Evolutionary conservation across 2,329 filamentous ascomycete genomes (phyloP), one percentile per base, ranked within the genome.

Genomic region (Metarhizium humberi): DNA sequence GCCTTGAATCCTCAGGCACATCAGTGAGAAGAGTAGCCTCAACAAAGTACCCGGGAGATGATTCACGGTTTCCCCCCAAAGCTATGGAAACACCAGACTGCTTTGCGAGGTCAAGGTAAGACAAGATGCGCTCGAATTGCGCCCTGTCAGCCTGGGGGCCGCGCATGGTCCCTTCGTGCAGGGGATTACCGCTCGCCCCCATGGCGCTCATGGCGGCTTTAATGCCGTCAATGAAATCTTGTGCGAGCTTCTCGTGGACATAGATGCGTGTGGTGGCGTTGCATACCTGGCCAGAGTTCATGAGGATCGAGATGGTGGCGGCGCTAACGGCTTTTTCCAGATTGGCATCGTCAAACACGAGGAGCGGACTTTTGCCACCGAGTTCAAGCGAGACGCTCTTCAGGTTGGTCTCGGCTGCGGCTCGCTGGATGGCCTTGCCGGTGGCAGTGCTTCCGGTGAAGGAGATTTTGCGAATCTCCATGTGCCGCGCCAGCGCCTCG

Each of bases 391-490:
- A 81, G 10, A 86, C 78, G 62, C 84, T 84, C 71, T 87, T 87
- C 62, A 84, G 67, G 58, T 80, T 81, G 5, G 77, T 87, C 1
- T 78, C 73, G 4, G 84, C 78, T 0, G 88, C 86, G 65, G 82
- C 78, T 63, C 87, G 86, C 79, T 90, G 88, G 54, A 92, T 88
- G 53, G 84, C 75, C 55, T 82, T 80, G 1, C 86, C 89, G 0
- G 87, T 90, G 2, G 75, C 76, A 2, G 84, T 87, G 8, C 83
- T 87, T 32, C 89, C 89, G 0, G 89, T 92, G 62, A 94, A 94
- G 1, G 85, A 84, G 51, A 92, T 75, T 64, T 87, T 89, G 61
- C 87, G 82, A 34, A 92, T 80, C 50, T 81, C 79, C 57, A 82
- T 75, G 68, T 92, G 88, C 38, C 78, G 73, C 1, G 85, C 82